These are phyloP conservation scores for Tulasnella sp. DNA, from an alignment of 768 basidiomycete species.

Conservation along the genomic window DNA sequence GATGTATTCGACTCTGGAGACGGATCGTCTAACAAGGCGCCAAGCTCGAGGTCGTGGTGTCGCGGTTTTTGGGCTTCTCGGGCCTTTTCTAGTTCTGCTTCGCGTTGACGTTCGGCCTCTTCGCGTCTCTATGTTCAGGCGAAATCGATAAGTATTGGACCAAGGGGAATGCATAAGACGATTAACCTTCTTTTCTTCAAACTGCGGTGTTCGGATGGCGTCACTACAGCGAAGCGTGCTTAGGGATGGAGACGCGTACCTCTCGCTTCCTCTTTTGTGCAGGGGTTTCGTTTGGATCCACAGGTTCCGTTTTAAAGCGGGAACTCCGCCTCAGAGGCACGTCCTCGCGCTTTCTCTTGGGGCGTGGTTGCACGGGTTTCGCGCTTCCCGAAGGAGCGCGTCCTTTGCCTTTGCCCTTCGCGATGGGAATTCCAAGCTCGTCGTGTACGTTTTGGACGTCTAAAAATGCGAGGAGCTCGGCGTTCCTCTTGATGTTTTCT, in stretches of 20 bases:
- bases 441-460: slow-evolving; percentile 47
- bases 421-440: slow-evolving; percentile 33
- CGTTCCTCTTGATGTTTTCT: slow-evolving; percentile 72
- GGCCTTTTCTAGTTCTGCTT: slow-evolving; percentile 51
- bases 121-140: neutral
- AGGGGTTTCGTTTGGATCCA: slow-evolving; percentile 53
- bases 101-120: slow-evolving; percentile 24
- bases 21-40: slow-evolving; percentile 41
- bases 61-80: slow-evolving; percentile 57
- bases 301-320: slow-evolving; percentile 36
- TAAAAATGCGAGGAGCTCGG: slow-evolving; percentile 57
- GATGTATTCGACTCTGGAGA: slow-evolving; percentile 34
- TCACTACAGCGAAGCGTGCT: slow-evolving; percentile 16
- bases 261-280: slow-evolving; percentile 53
- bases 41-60: slow-evolving; percentile 49
- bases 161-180: too few relatives aligned
- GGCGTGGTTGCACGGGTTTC: slow-evolving; percentile 47
- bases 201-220: neutral
- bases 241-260: slow-evolving; percentile 26
- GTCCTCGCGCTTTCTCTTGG: slow-evolving; percentile 39
- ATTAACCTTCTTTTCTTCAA: too few relatives aligned
- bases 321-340: slow-evolving; percentile 45
- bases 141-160: neutral
- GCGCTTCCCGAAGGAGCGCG: slow-evolving; percentile 23
- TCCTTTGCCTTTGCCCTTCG: slow-evolving; percentile 28